A percentile compares a stretch with the other conserved stretches of the same genome.
Evolutionary conservation across 805 yeast genomes (phyloP).

Genomic region (Ogataea polymorpha): DNA sequence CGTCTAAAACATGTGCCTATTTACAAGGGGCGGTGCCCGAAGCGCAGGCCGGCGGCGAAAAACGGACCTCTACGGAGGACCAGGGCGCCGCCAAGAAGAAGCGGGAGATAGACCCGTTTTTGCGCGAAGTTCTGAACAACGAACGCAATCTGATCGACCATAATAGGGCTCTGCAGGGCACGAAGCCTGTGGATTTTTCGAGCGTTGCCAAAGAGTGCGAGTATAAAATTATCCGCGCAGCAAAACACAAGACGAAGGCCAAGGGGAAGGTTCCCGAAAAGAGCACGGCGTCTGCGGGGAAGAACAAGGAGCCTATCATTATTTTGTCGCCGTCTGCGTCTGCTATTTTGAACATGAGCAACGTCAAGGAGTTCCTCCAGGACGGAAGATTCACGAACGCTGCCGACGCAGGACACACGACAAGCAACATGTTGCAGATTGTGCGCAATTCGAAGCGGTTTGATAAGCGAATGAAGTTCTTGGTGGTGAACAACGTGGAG

Average conservation of each 20-base stretch:
- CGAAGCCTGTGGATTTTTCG: slow-evolving; percentile 64
- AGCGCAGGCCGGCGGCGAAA: slow-evolving; percentile 2
- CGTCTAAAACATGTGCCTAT: slow-evolving; percentile 56
- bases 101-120: slow-evolving; percentile 44
- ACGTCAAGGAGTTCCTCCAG: slow-evolving; percentile 68
- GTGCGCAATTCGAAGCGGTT: slow-evolving; percentile 55
- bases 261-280: slow-evolving; percentile 8
- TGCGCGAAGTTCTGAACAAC: slow-evolving; percentile 42
- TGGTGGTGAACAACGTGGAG: slow-evolving; percentile 86
- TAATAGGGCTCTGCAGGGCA: slow-evolving; percentile 48
- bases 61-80: slow-evolving; percentile 1
- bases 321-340: slow-evolving; percentile 79
- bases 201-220: slow-evolving; percentile 66
- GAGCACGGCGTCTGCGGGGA: slow-evolving; percentile 10
- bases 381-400: slow-evolving; percentile 67
- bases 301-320: slow-evolving; percentile 62
- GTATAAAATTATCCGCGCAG: slow-evolving; percentile 49
- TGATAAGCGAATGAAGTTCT: slow-evolving; percentile 55
- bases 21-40: slow-evolving; percentile 28
- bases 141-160: slow-evolving; percentile 45
- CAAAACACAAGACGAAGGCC: slow-evolving; percentile 36
- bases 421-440: slow-evolving; percentile 46
- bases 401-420: slow-evolving; percentile 34
- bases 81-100: slow-evolving; percentile 12
- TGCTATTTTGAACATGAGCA: slow-evolving; percentile 59